Conservation (phyloP, 2,329 filamentous ascomycete species). For the Claviceps arundinis region DNA sequence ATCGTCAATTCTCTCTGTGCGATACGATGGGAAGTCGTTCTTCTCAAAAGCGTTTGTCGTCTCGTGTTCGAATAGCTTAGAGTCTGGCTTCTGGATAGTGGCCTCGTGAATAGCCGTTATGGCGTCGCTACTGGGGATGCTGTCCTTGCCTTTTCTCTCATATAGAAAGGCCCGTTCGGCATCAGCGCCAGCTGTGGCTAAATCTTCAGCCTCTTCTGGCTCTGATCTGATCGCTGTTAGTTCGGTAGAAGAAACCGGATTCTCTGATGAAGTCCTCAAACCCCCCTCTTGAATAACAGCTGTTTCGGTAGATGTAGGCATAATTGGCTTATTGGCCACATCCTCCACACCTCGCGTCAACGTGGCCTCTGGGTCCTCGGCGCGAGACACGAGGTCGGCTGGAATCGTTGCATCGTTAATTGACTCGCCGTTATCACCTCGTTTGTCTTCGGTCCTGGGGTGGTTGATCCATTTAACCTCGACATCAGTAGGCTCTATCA, state of each 20-base stretch:
- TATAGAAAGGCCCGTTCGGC: conserved; percentile 1
- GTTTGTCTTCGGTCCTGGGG: not conserved
- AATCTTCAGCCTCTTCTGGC: not conserved
- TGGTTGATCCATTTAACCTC: not conserved
- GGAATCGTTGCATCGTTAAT: not conserved
- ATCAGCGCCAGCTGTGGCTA: not conserved
- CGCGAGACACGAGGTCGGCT: not conserved
- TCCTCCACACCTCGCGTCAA: not conserved
- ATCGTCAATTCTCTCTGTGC: not conserved
- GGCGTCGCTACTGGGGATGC: not conserved
- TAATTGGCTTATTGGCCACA: not conserved
- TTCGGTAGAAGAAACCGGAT: not conserved
- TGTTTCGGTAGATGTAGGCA: not conserved
- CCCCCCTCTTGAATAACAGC: not conserved
- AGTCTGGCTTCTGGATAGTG: not conserved
- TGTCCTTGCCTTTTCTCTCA: conserved; percentile 3
- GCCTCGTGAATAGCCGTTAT: not conserved
- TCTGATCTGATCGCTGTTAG: not conserved
- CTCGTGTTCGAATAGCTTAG: not conserved
- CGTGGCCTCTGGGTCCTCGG: not conserved
- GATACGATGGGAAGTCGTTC: not conserved
- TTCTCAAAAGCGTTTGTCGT: not conserved
- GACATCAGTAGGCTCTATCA: not conserved
- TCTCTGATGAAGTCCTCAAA: not conserved
- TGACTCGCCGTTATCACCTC: not conserved